Percentiles rank a stretch among this genome's conserved stretches.
These are phyloP conservation scores for Neofusicoccum sp. DNA, from an alignment of 2,329 filamentous ascomycete genomes.

Conservation along the genomic window DNA sequence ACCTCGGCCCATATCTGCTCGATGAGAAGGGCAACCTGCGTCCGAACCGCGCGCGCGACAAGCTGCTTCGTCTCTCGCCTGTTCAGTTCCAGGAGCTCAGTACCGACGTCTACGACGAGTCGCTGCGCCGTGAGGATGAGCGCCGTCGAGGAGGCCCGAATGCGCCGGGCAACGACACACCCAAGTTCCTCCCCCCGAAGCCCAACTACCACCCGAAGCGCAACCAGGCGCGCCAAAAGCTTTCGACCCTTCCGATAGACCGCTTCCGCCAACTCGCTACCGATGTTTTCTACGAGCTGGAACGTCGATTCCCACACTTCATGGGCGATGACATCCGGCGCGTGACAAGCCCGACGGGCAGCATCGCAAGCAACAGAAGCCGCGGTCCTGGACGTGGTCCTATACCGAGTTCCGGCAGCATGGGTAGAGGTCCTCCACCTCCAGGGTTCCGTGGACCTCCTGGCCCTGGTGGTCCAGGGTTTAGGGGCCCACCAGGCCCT, in stretches of 20 bases:
- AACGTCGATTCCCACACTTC: constrained; percentile 85
- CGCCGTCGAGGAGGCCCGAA: constrained; percentile 48
- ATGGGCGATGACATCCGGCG: constrained; percentile 69
- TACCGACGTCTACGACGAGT: constrained; percentile 95
- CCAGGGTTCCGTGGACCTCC: constrained; percentile 19
- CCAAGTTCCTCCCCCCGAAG: constrained; percentile 76
- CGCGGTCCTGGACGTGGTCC: constrained; percentile 60
- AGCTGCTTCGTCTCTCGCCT: constrained; percentile 83
- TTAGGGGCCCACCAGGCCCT: constrained; percentile 27
- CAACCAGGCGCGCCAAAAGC: constrained; percentile 94
- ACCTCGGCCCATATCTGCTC: constrained; percentile 69
- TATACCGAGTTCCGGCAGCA: constrained; percentile 60
- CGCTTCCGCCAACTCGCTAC: constrained; percentile 91
- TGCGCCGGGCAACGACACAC: constrained; percentile 49
- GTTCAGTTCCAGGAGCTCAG: constrained; percentile 97
- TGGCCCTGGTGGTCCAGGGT: constrained; percentile 24
- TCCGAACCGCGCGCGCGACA: constrained; percentile 90
- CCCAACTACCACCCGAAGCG: constrained; percentile 92
- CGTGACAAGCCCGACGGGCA: constrained; percentile 64
- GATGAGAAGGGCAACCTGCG: constrained; percentile 75
- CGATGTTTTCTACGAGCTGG: constrained; percentile 94
- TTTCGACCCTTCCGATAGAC: constrained; percentile 83
- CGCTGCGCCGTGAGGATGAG: constrained; percentile 79
- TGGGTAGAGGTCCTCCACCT: constrained; percentile 33
- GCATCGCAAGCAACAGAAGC: constrained; percentile 58